Percentiles rank a stretch among this genome's conserved stretches.
These are phyloP conservation scores for Candida endomychidarum DNA, from an alignment of 805 yeast genomes.

Conservation along the genomic window DNA sequence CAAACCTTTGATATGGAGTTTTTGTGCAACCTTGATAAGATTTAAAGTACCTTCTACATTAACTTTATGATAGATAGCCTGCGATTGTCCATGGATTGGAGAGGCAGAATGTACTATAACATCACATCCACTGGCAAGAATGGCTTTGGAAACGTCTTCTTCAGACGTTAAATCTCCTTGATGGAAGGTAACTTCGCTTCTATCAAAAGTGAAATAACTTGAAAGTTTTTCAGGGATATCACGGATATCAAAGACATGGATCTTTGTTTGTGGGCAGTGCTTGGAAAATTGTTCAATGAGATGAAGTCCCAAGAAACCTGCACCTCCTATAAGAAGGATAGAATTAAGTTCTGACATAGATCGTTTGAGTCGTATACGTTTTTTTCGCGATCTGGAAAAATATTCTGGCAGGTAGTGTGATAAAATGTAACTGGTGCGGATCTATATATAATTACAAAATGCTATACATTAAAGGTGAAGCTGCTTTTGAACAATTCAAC, in stretches of 20 bases:
- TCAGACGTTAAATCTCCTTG: conserved; percentile 83
- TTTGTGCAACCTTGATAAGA: conserved; percentile 62
- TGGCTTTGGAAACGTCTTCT: conserved; percentile 65
- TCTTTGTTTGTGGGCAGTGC: conserved; percentile 61
- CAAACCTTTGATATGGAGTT: conserved; percentile 55
- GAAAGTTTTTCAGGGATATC: conserved; percentile 77
- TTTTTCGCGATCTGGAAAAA: background rate
- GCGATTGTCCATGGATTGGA: conserved; percentile 88
- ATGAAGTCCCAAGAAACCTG: conserved; percentile 93
- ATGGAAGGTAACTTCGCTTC: conserved; percentile 55
- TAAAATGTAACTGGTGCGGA: conserved; percentile 2
- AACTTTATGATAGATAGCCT: conserved; percentile 80
- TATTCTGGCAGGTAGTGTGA: no score
- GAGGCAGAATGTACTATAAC: conserved; percentile 95
- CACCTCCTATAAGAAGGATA: conserved; percentile 89
- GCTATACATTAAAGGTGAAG: conserved; percentile 22
- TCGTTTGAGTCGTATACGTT: conserved; percentile 5
- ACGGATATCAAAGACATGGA: conserved; percentile 89
- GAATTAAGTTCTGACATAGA: conserved; percentile 25
- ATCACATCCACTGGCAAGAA: conserved; percentile 56
- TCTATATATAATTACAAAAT: conserved; percentile 4
- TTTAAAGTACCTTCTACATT: conserved; percentile 87
- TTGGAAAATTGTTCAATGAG: conserved; percentile 80
- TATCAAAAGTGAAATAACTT: conserved; percentile 71
- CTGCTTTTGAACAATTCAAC: conserved; percentile 26